Conservation (phyloP, 108 stramenopile genomes). For the Skeletonema menzelii region DNA sequence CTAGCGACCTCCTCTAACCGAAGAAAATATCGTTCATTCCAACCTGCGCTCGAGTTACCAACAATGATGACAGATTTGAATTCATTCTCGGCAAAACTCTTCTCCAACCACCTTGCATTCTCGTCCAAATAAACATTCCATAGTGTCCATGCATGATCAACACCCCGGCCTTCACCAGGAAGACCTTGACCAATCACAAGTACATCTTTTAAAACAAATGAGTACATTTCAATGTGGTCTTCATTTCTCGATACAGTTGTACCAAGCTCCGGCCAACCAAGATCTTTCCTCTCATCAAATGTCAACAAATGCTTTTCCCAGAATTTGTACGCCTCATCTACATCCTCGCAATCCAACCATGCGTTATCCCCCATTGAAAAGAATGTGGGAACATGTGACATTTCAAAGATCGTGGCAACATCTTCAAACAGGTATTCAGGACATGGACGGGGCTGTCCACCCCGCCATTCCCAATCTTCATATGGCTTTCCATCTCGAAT, state of each 20-base stretch:
- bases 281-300: background rate
- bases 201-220: background rate
- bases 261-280: background rate
- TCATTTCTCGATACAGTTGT: background rate
- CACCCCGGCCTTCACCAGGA: background rate
- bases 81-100: background rate
- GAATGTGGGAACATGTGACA: background rate
- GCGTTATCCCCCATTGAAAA: background rate
- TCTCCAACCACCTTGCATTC: background rate
- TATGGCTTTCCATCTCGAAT: conserved; percentile 1
- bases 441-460: background rate
- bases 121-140: background rate
- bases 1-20: background rate
- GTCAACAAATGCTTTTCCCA: background rate
- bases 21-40: background rate
- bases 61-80: background rate
- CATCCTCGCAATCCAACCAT: background rate
- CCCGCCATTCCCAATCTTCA: too few species aligned
- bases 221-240: background rate
- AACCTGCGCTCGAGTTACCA: background rate
- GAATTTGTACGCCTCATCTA: background rate
- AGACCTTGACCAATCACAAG: background rate
- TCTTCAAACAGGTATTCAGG: background rate
- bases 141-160: background rate
- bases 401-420: background rate